Evolutionary conservation across 192 early-diverging fungal species (phyloP), one percentile per base, ranked within the genome.

Genomic region (Phycomyces blakesleeanus): DNA sequence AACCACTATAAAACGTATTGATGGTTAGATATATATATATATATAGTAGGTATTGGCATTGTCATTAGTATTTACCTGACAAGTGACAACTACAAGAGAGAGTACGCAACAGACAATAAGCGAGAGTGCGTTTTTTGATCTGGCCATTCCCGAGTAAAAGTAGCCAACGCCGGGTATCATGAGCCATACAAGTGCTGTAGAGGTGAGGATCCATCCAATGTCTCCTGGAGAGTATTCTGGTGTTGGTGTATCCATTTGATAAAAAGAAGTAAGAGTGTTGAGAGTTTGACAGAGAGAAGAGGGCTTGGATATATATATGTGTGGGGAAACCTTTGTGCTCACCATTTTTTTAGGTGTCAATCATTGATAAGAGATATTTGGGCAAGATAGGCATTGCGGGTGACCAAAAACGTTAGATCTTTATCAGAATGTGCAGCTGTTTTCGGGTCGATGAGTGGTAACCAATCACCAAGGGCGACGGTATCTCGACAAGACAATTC

Each of bases 91-190:
- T 9, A 91, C 83, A 71, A 93, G 75, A 34, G 91, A 83, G 18
- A 91, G 77, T 66, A 91, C 81, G 47, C 85, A 92, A 42, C 93
- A 78, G 79, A 96, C 87, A 34, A 97, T 87, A 58, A 98, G 66
- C 10, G 91, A 91, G 12, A 98, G 82, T 0, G 93, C 89, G 81
- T 96, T 95, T 78, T 98, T 98, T 67, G 82, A 82, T 25, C 94
- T 80, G 10, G 90, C 86, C 88, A 97, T 88, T 37, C 97, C 97
- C 55, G 92, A 91, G 82, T 99, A 99, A 62, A 97, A 94, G 76
- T 95, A 88, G 5, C 93, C 95, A 26, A 99, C 85, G 39, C 92
- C 96, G 1, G 96, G 96, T 22, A 88, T 85, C 95, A 98, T 98
- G 22, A 98, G 62, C 75, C 94, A 93, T 39, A 98, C 93, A 39